Evolutionary conservation across 306 rosid genomes (phyloP).

Genomic region (Medicago arabica): DNA sequence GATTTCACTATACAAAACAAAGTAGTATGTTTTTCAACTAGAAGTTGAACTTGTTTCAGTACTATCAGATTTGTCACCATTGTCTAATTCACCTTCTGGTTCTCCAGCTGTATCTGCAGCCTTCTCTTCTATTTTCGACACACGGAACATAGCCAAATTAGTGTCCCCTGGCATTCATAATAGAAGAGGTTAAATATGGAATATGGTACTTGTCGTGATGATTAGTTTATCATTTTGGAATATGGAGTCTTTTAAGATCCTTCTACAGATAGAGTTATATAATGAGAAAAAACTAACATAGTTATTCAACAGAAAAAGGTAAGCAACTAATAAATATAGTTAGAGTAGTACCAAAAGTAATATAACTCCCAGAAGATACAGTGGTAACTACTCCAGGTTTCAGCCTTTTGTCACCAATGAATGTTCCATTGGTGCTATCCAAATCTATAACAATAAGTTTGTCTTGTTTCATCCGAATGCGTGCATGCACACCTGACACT

Average conservation of each 20-base stretch:
- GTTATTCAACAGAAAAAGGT: too few species aligned
- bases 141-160: conserved; percentile 84
- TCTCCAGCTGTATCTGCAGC: conserved; percentile 44
- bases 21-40: background rate
- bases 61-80: conserved; percentile 40
- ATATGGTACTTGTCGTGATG: background rate
- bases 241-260: background rate
- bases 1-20: conserved; percentile 36
- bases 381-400: conserved; percentile 70
- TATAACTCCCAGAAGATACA: conserved; percentile 62
- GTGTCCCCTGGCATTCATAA: conserved; percentile 68
- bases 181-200: background rate
- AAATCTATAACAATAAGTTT: conserved; percentile 79
- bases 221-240: background rate
- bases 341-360: conserved; percentile 74
- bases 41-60: conserved; percentile 46
- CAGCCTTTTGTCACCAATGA: conserved; percentile 69
- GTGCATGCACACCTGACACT: conserved; percentile 86
- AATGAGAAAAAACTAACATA: too few species aligned
- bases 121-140: conserved; percentile 64
- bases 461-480: conserved; percentile 68
- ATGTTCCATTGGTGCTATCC: conserved; percentile 96
- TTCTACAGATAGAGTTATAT: too few species aligned
- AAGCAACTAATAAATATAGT: background rate
- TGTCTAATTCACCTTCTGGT: conserved; percentile 44